Evolutionary conservation across 257 asterid genomes (phyloP).

Genomic region (Solanum verrucosum): DNA sequence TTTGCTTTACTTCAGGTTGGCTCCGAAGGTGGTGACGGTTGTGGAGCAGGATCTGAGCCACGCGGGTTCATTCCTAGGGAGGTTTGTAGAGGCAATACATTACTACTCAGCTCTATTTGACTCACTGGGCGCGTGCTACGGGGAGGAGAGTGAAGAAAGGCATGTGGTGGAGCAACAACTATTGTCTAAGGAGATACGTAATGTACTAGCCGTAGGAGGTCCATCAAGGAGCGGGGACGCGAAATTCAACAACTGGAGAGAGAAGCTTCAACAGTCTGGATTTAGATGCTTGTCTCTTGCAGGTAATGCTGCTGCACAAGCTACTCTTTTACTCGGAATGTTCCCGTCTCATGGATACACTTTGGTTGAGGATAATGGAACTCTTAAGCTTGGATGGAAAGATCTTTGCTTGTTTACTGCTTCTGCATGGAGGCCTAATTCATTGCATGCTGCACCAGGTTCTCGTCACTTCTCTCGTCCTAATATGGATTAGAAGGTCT

Average conservation of each 20-base stretch:
- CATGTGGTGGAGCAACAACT: slow-evolving; percentile 92
- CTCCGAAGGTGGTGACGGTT: slow-evolving; percentile 88
- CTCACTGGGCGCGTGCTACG: slow-evolving; percentile 92
- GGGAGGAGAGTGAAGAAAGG: slow-evolving; percentile 91
- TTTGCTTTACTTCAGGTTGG: slow-evolving; percentile 38
- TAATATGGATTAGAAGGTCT: not conserved
- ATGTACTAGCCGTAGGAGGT: slow-evolving; percentile 73
- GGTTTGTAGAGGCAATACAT: slow-evolving; percentile 95
- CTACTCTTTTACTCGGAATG: slow-evolving; percentile 89
- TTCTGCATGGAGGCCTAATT: slow-evolving; percentile 82
- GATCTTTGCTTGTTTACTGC: slow-evolving; percentile 97
- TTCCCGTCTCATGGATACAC: slow-evolving; percentile 94
- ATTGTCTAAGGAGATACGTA: slow-evolving; percentile 75
- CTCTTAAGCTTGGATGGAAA: slow-evolving; percentile 96
- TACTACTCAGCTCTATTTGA: slow-evolving; percentile 93
- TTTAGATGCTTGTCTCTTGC: slow-evolving; percentile 75
- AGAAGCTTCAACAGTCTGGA: slow-evolving; percentile 78
- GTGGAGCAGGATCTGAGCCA: slow-evolving; percentile 97
- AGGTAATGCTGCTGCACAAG: slow-evolving; percentile 91
- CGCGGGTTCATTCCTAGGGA: slow-evolving; percentile 84
- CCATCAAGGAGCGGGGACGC: slow-evolving; percentile 66
- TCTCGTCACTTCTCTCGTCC: slow-evolving; percentile 7
- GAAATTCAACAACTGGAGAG: slow-evolving; percentile 92
- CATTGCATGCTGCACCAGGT: not conserved
- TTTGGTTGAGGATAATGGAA: slow-evolving; percentile 82